Evolutionary conservation across 106 monocot species (phyloP).

Genomic region (Acanthochlamys bracteata): DNA sequence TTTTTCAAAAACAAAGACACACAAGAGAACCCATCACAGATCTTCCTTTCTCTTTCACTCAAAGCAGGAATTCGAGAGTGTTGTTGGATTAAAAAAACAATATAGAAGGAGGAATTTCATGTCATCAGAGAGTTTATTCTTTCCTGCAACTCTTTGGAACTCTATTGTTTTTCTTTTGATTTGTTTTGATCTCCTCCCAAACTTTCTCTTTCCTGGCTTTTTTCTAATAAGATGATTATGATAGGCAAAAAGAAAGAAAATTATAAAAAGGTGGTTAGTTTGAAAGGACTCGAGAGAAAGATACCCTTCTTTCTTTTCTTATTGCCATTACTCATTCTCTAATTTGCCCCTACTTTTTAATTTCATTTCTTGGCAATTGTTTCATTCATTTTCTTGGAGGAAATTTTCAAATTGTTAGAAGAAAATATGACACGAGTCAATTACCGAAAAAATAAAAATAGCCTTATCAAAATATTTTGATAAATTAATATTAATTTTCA

Average conservation of each 20-base stretch:
- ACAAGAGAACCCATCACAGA: background rate
- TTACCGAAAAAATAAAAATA: too few species aligned
- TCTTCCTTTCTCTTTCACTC: slow-evolving; percentile 11
- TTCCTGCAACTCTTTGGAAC: slow-evolving; percentile 5
- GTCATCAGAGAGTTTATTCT: slow-evolving; percentile 9
- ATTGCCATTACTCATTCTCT: slow-evolving; percentile 17
- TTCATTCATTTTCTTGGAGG: background rate
- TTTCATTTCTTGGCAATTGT: background rate
- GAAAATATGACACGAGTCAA: too few species aligned
- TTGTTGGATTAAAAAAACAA: slow-evolving; percentile 1
- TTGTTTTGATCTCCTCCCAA: slow-evolving; percentile 3
- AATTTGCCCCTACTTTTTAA: background rate
- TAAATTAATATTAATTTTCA: too few species aligned
- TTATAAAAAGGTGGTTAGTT: slow-evolving; percentile 7
- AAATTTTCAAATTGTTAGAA: background rate
- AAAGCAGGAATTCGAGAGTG: background rate
- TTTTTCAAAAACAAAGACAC: slow-evolving; percentile 4
- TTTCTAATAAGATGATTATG: too few species aligned
- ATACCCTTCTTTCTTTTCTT: slow-evolving; percentile 23
- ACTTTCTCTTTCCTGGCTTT: too few species aligned
- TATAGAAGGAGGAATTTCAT: background rate
- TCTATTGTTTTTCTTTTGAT: too few species aligned
- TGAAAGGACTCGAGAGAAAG: slow-evolving; percentile 18
- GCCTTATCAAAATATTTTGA: too few species aligned
- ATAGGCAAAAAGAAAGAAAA: slow-evolving; percentile 15